Percentiles rank a stretch among this genome's conserved stretches.
These are phyloP conservation scores for Daldinia vernicosa DNA, from an alignment of 495 filamentous ascomycete genomes.

Conservation along the genomic window DNA sequence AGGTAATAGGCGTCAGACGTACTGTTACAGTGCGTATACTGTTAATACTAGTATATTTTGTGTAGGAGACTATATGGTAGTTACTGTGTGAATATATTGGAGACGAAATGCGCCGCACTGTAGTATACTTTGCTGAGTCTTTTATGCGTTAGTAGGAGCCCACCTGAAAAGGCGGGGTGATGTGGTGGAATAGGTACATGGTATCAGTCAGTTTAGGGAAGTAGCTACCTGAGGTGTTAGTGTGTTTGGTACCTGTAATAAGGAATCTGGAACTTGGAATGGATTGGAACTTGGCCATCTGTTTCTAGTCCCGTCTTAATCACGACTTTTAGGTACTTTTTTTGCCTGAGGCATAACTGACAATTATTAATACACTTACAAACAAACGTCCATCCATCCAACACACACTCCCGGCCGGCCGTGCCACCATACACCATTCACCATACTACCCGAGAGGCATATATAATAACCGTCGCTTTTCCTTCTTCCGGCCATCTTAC, in stretches of 20 bases:
- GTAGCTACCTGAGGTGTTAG: neutral
- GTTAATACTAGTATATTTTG: neutral
- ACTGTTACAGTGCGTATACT: constrained; percentile 11
- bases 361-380: constrained; percentile 35
- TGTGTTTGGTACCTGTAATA: neutral
- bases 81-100: neutral
- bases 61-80: neutral
- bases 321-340: constrained; percentile 11
- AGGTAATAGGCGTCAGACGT: constrained; percentile 8
- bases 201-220: constrained; percentile 1
- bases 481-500: constrained; percentile 11
- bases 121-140: constrained; percentile 27
- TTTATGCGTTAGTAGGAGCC: constrained; percentile 28
- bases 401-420: neutral
- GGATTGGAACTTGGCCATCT: neutral
- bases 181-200: neutral
- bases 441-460: constrained; percentile 12
- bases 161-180: constrained; percentile 3
- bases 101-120: constrained; percentile 40
- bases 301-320: constrained; percentile 4
- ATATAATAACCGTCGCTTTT: constrained; percentile 29
- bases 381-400: neutral
- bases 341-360: neutral
- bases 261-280: neutral
- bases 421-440: constrained; percentile 23